Evolutionary conservation across 2,329 filamentous ascomycete species (phyloP).

Genomic region (Aspergillus bombycis): DNA sequence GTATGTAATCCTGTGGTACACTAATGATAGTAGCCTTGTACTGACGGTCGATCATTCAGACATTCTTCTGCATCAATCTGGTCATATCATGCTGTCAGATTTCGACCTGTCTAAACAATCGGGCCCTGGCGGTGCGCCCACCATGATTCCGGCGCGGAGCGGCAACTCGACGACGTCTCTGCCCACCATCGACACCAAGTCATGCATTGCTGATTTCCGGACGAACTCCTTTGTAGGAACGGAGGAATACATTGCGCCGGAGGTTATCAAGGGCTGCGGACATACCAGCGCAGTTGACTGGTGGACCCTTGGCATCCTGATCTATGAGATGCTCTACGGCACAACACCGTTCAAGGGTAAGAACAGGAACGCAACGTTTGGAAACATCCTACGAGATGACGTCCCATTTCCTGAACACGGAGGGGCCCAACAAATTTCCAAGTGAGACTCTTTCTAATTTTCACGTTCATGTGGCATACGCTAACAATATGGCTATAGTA

Average conservation of each 20-base stretch:
- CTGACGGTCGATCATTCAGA: constrained; percentile 62
- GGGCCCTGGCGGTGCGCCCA: constrained; percentile 90
- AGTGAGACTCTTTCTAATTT: constrained; percentile 64
- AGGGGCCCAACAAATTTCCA: constrained; percentile 82
- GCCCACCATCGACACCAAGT: constrained; percentile 97
- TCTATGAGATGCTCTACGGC: constrained; percentile 98
- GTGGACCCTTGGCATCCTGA: constrained; percentile 97
- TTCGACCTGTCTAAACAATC: constrained; percentile 99
- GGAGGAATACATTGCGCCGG: constrained; percentile 97
- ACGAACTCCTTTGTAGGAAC: constrained; percentile 99
- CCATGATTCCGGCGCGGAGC: constrained; percentile 93
- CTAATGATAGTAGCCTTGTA: not conserved
- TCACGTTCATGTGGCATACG: not conserved
- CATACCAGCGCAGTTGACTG: constrained; percentile 98
- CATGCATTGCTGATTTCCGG: constrained; percentile 96
- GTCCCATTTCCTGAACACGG: constrained; percentile 93
- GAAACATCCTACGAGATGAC: constrained; percentile 93
- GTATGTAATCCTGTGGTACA: constrained; percentile 57
- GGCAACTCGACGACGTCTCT: constrained; percentile 83
- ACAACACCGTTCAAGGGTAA: constrained; percentile 99
- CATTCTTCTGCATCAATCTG: constrained; percentile 97
- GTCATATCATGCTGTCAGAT: constrained; percentile 99
- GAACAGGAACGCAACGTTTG: constrained; percentile 97
- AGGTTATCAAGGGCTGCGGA: constrained; percentile 97
- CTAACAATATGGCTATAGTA: constrained; percentile 55